Evolutionary conservation across 2,329 filamentous ascomycete species (phyloP).

Genomic region (Alternaria gaisen): DNA sequence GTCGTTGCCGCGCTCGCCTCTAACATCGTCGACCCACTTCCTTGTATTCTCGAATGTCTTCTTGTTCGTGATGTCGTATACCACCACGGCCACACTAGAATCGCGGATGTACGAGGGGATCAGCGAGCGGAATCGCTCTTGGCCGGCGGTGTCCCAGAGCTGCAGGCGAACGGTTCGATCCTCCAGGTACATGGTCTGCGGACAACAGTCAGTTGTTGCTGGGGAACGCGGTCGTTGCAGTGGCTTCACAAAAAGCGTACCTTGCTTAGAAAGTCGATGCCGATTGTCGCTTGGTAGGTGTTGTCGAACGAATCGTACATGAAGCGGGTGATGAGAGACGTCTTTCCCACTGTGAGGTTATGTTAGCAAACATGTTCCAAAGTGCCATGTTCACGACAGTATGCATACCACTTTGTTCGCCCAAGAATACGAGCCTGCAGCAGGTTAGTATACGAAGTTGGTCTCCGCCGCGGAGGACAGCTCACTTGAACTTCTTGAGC

Average conservation of each 20-base stretch:
- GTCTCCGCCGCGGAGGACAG: conserved; percentile 18
- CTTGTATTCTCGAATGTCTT: conserved; percentile 99
- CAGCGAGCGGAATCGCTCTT: conserved; percentile 94
- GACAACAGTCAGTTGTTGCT: conserved; percentile 14
- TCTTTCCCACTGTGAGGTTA: conserved; percentile 82
- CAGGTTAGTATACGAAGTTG: conserved; percentile 33
- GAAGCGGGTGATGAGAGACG: conserved; percentile 96
- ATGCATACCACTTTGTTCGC: conserved; percentile 93
- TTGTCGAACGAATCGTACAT: conserved; percentile 99
- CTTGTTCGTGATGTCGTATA: conserved; percentile 97
- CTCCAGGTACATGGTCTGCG: conserved; percentile 97
- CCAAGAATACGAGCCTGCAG: conserved; percentile 89
- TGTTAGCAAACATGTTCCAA: conserved; percentile 24
- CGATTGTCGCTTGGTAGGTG: conserved; percentile 99
- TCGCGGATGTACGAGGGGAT: conserved; percentile 99
- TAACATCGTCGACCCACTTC: conserved; percentile 99
- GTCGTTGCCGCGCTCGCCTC: conserved; percentile 95
- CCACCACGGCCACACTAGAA: conserved; percentile 95
- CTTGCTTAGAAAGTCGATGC: conserved; percentile 99
- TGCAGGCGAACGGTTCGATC: conserved; percentile 97
- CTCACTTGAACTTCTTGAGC: conserved; percentile 99
- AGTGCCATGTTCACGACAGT: neutral
- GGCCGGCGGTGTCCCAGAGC: conserved; percentile 97
- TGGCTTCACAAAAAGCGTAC: conserved; percentile 56
- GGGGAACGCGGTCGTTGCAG: neutral